Evolutionary conservation across 2,329 filamentous ascomycete genomes (phyloP).

Genomic region (Pestalotiopsis sp.): DNA sequence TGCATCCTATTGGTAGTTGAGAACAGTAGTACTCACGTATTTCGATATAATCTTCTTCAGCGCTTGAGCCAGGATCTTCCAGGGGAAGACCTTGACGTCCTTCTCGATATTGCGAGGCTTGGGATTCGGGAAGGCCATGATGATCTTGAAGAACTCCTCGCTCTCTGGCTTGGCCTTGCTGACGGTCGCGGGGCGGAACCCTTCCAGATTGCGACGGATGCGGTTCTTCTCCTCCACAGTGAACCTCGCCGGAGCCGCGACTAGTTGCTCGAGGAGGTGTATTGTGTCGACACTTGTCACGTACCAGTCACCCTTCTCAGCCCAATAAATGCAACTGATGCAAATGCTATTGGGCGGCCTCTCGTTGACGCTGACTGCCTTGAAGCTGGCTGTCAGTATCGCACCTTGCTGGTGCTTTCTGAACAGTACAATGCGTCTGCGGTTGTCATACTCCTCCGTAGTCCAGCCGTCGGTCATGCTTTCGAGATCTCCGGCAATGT

Average conservation of each 20-base stretch:
- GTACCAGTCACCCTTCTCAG: constrained; percentile 85
- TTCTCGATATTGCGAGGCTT: constrained; percentile 99
- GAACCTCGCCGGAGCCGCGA: constrained; percentile 75
- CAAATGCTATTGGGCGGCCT: constrained; percentile 84
- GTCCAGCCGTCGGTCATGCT: constrained; percentile 85
- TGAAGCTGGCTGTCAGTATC: constrained; percentile 80
- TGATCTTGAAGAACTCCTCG: constrained; percentile 97
- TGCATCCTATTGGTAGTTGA: background rate
- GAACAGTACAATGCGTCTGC: constrained; percentile 87
- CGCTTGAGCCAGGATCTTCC: constrained; percentile 84
- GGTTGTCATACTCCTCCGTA: constrained; percentile 75
- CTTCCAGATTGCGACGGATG: constrained; percentile 92
- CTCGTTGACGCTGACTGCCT: constrained; percentile 76
- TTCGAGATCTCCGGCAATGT: constrained; percentile 83
- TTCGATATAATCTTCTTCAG: constrained; percentile 99
- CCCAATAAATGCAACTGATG: constrained; percentile 98
- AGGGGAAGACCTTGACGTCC: constrained; percentile 97
- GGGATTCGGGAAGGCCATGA: constrained; percentile 95
- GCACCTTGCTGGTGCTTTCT: constrained; percentile 79
- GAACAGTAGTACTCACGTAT: constrained; percentile 57
- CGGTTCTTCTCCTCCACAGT: constrained; percentile 98
- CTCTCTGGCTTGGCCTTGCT: constrained; percentile 91
- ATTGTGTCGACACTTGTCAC: constrained; percentile 98
- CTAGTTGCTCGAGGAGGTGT: constrained; percentile 87
- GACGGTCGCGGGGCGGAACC: constrained; percentile 88